phyloP scores from a whole-genome alignment of 495 filamentous ascomycete species.

The Amniculicola lignicola region DNA sequence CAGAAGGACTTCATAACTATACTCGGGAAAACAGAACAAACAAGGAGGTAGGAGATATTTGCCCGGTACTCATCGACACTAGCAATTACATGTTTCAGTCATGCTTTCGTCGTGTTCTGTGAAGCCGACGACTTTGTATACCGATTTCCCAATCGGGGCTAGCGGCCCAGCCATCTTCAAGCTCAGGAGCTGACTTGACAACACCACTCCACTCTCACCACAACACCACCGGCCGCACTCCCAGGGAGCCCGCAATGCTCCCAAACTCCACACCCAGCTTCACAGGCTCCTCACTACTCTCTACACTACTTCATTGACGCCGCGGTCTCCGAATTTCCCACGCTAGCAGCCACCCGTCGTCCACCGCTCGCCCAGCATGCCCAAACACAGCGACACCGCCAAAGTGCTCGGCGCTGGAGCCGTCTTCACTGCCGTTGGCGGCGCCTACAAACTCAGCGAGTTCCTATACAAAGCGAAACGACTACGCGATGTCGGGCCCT shows the following conservation, averaged over 20 bases:
- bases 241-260: conserved; percentile 22
- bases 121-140: too few species aligned
- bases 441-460: conserved; percentile 28
- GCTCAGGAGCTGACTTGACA: conserved; percentile 25
- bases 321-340: not conserved
- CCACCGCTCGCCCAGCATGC: conserved; percentile 9
- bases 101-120: too few species aligned
- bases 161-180: too few species aligned
- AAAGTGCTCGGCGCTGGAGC: conserved; percentile 15
- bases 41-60: too few species aligned
- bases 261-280: conserved; percentile 10
- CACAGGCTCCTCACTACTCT: not conserved
- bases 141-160: too few species aligned
- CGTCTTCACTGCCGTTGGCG: conserved; percentile 20
- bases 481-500: conserved; percentile 22
- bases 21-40: too few species aligned
- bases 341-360: not conserved
- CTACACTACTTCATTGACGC: not conserved
- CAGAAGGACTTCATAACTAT: too few species aligned
- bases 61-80: too few species aligned
- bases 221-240: conserved; percentile 16
- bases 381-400: conserved; percentile 14
- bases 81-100: too few species aligned
- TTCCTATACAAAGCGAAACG: conserved; percentile 28
- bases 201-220: conserved; percentile 16